phyloP scores from a whole-genome alignment of 495 filamentous ascomycete species.

The Penicillium cosmopolitanum region DNA sequence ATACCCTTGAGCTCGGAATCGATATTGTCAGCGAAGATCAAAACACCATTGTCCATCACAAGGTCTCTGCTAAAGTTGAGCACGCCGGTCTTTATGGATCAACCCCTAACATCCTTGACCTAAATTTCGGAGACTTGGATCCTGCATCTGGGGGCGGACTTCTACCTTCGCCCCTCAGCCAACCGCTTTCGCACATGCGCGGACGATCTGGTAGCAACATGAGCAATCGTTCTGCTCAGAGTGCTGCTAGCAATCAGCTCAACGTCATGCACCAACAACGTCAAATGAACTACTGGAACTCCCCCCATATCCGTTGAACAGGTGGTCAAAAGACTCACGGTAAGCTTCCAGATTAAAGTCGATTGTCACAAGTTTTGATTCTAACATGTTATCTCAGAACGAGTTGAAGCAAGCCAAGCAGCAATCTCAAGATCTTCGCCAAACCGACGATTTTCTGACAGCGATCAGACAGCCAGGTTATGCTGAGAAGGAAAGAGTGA shows the following conservation, averaged over 20 bases:
- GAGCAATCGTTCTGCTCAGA: slow-evolving; percentile 59
- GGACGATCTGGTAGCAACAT: slow-evolving; percentile 74
- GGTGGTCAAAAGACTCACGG: slow-evolving; percentile 89
- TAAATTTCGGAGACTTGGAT: slow-evolving; percentile 88
- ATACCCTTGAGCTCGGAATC: slow-evolving; percentile 91
- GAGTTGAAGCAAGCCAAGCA: slow-evolving; percentile 88
- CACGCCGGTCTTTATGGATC: slow-evolving; percentile 79
- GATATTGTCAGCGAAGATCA: slow-evolving; percentile 99
- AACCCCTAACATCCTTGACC: slow-evolving; percentile 73
- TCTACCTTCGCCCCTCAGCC: slow-evolving; percentile 62
- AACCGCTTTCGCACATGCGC: slow-evolving; percentile 62
- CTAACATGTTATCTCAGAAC: slow-evolving; percentile 54
- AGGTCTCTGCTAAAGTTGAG: slow-evolving; percentile 94
- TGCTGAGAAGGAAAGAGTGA: slow-evolving; percentile 64
- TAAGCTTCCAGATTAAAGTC: slow-evolving; percentile 36
- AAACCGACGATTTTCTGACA: slow-evolving; percentile 80
- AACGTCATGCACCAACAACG: slow-evolving; percentile 64
- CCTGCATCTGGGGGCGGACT: slow-evolving; percentile 68
- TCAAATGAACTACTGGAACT: slow-evolving; percentile 80
- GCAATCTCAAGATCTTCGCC: slow-evolving; percentile 80
- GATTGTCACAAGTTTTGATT: not conserved
- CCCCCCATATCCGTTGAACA: slow-evolving; percentile 88
- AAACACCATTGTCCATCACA: slow-evolving; percentile 97
- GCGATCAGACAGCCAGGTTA: slow-evolving; percentile 69
- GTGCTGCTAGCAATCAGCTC: slow-evolving; percentile 59